Evolutionary conservation across 257 asterid species (phyloP).

Genomic region (Verbascum thapsus): DNA sequence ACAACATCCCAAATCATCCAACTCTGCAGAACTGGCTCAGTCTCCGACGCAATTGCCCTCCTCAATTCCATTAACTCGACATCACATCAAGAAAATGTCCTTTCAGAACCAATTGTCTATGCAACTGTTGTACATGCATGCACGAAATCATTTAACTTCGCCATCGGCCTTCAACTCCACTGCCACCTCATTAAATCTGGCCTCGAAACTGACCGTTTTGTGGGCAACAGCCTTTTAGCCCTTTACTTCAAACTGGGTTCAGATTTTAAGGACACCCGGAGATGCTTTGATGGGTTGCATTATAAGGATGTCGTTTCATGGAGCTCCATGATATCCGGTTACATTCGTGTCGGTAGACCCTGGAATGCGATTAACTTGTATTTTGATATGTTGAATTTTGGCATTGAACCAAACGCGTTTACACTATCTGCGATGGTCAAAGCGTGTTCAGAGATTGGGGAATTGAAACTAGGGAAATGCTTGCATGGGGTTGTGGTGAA

Average conservation of each 20-base stretch:
- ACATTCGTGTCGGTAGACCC: constrained; percentile 55
- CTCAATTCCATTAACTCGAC: constrained; percentile 40
- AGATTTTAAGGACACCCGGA: constrained; percentile 44
- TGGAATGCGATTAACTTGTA: constrained; percentile 44
- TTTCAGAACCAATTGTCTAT: constrained; percentile 49
- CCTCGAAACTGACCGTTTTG: constrained; percentile 65
- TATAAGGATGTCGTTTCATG: constrained; percentile 82
- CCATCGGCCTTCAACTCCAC: constrained; percentile 74
- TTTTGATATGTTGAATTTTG: constrained; percentile 53
- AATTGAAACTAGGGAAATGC: constrained; percentile 46
- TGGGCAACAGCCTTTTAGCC: constrained; percentile 75
- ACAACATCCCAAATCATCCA: constrained; percentile 45
- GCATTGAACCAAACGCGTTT: constrained; percentile 58
- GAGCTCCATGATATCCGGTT: constrained; percentile 85
- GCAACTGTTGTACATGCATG: constrained; percentile 61
- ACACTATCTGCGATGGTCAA: constrained; percentile 71
- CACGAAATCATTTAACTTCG: constrained; percentile 43
- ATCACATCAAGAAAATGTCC: constrained; percentile 17
- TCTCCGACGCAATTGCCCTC: constrained; percentile 49
- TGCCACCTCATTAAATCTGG: constrained; percentile 65
- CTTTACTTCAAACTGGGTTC: constrained; percentile 59
- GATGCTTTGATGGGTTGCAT: constrained; percentile 52
- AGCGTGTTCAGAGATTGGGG: constrained; percentile 61
- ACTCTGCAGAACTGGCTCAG: constrained; percentile 48
- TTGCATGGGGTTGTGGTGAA: constrained; percentile 62